A percentile compares a stretch with the other conserved stretches of the same genome.
Conservation (phyloP, 2,329 filamentous ascomycete species). For the Alternaria rosae region DNA sequence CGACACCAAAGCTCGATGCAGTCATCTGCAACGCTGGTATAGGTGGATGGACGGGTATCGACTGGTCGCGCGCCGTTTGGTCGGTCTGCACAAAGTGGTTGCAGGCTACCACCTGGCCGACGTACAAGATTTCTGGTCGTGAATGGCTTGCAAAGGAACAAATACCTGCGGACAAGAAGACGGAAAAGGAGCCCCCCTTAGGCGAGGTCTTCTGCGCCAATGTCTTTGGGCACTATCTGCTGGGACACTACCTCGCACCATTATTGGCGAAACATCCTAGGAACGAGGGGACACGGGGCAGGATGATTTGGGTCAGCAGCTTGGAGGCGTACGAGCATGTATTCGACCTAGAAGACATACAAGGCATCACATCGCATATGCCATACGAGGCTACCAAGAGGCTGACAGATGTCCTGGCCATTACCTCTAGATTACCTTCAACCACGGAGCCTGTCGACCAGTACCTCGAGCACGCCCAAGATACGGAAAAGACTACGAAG, state of each 20-base stretch:
- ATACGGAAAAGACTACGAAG: slow-evolving; percentile 24
- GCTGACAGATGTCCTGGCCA: slow-evolving; percentile 80
- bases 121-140: slow-evolving; percentile 71
- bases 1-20: slow-evolving; percentile 75
- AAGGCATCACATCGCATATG: slow-evolving; percentile 67
- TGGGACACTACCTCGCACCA: slow-evolving; percentile 80
- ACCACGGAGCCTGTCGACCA: slow-evolving; percentile 57
- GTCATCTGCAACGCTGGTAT: slow-evolving; percentile 88
- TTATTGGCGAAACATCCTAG: slow-evolving; percentile 65
- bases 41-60: slow-evolving; percentile 82
- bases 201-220: slow-evolving; percentile 90
- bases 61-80: slow-evolving; percentile 70
- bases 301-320: slow-evolving; percentile 88
- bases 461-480: slow-evolving; percentile 30
- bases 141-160: slow-evolving; percentile 65
- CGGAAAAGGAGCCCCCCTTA: slow-evolving; percentile 65
- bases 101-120: slow-evolving; percentile 76
- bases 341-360: slow-evolving; percentile 75
- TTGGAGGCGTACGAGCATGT: slow-evolving; percentile 70
- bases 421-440: slow-evolving; percentile 74
- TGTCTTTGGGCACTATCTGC: slow-evolving; percentile 92
- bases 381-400: slow-evolving; percentile 91
- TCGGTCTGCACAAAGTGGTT: slow-evolving; percentile 67
- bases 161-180: slow-evolving; percentile 44
- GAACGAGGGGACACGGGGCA: slow-evolving; percentile 57